phyloP scores from a whole-genome alignment of 2,329 filamentous ascomycete genomes.

The Tolypocladium inflatum region DNA sequence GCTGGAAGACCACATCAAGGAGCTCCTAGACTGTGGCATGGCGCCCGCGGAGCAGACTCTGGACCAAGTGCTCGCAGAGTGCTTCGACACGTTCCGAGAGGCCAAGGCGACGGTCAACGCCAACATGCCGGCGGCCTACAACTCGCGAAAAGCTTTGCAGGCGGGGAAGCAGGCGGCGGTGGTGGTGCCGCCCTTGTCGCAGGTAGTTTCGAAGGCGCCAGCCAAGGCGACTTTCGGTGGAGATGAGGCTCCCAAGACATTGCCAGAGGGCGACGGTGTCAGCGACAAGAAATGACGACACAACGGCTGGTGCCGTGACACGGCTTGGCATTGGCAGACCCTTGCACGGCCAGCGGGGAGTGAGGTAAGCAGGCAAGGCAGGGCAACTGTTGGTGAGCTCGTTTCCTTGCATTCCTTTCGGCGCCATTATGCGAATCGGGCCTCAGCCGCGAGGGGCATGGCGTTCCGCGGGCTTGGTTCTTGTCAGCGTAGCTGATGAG shows the following conservation, averaged over 20 bases:
- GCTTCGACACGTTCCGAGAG: slow-evolving; percentile 33
- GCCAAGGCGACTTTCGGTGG: slow-evolving; percentile 1
- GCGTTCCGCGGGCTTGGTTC: not conserved
- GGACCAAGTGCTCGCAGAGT: slow-evolving; percentile 37
- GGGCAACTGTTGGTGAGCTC: not conserved
- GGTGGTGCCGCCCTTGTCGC: not conserved
- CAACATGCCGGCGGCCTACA: slow-evolving; percentile 36
- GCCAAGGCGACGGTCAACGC: slow-evolving; percentile 37
- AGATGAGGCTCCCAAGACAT: not conserved
- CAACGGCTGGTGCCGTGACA: not conserved
- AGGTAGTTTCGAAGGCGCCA: not conserved
- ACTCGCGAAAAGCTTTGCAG: slow-evolving; percentile 11
- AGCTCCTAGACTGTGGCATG: slow-evolving; percentile 37
- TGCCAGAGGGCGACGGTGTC: not conserved
- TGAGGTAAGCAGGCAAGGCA: not conserved
- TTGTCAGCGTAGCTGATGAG: not conserved
- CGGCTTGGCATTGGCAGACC: not conserved
- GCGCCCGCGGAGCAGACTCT: slow-evolving; percentile 30
- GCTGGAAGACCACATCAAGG: slow-evolving; percentile 40
- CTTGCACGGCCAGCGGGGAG: not conserved
- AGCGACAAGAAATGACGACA: not conserved
- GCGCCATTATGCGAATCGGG: not conserved
- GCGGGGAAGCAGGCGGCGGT: slow-evolving; percentile 1
- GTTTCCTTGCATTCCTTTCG: not conserved
- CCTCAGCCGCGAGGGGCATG: not conserved